Base-by-base conservation (phyloP, 2,329 filamentous ascomycete species). In the Piedraia hortae region DNA sequence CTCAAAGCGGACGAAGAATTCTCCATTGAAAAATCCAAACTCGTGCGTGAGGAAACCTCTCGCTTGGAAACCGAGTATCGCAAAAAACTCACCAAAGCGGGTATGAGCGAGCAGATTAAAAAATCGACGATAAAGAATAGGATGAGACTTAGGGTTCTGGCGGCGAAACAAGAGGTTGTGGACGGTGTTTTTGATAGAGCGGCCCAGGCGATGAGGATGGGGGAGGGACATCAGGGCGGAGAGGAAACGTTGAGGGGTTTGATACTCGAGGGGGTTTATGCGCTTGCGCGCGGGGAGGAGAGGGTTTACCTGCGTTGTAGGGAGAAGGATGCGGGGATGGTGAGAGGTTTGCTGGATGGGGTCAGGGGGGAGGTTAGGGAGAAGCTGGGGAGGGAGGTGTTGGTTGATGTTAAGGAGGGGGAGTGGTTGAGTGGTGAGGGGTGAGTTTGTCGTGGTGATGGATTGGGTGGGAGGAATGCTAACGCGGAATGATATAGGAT, bases 1-100 rank as follows among this genome's bases (percentile, higher is more conserved):
- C 71, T 93, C 54, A 93, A 93, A 54, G 85, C 85, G 48, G 80
- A 93, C 56, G 78, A 93, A 51, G 85, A 97, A 51, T 93, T 93
- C 52, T 74, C 77, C 45, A 93, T 91, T 46, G 85, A 97, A 48
- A 97, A 97, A 56, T 85, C 80, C 40, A 91, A 90, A 59, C 74
- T 97, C 22, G 85, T 93, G 38, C 82, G 77, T 46, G 69, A 88
- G 52, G 85, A 93, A 54, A 91, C 74, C 24, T 64, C 77, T 42
- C 54, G 77, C 48, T 93, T 97, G 56, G 85, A 97, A 54, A 57
- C 59, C 34, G 56, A 71, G 37, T 97, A 91, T 62, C 74, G 82
- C 54, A 93, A 90, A 66, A 93, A 93, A 58, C 88, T 88, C 65
- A 97, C 91, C 60, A 74, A 89, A 53, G 82, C 85, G 39, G 64